Base-by-base conservation (phyloP, 1,284 basidiomycete genomes). In the Spongiforma sp. region DNA sequence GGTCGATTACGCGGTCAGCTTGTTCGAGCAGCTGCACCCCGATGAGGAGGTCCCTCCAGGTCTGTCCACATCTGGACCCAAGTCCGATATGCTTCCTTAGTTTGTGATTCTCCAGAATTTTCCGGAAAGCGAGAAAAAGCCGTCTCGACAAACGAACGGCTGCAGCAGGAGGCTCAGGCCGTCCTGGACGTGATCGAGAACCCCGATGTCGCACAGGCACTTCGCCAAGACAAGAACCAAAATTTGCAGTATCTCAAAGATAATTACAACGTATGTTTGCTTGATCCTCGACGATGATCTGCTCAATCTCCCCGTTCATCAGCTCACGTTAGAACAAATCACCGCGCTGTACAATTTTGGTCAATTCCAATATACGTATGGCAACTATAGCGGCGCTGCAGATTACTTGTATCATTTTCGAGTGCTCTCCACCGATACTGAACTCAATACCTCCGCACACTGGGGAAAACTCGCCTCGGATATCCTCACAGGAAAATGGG, bases 361-460 rank as follows among this genome's bases (percentile, higher is more conserved):
- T 62, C 93, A 99, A 78, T 99, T 96, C 84, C 96, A 98, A 81
- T 99, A 95, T 83, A 95, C 96, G 39, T 95, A 95, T 76, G 97
- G 98, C 62, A 95, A 96, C 79, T 99, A 99, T 84, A 92, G 89
- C 69, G 94, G 94, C 66, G 96, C 98, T 26, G 95, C 96, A 60
- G 96, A 98, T 79, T 99, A 98, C 82, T 88, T 99, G 62, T 96
- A 99, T 85, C 97, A 99, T 78, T 99, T 98, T 87, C 94, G 96
- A 66, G 92, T 99, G 56, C 91, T 99, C 66, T 98, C 96, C 56
- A 96, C 96, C 65, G 94, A 98, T 78, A 84, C 86, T 66, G 93
- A 96, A 63, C 90, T 97, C 73, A 95, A 93, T 80, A 90, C 95
- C 58, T 99, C 97, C 14, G 94, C 96, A 8, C 93, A 96, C 80